A percentile compares a stretch with the other conserved stretches of the same genome.
These are phyloP conservation scores for Lipomyces chichibuensis DNA, from an alignment of 805 yeast genomes.

Conservation along the genomic window DNA sequence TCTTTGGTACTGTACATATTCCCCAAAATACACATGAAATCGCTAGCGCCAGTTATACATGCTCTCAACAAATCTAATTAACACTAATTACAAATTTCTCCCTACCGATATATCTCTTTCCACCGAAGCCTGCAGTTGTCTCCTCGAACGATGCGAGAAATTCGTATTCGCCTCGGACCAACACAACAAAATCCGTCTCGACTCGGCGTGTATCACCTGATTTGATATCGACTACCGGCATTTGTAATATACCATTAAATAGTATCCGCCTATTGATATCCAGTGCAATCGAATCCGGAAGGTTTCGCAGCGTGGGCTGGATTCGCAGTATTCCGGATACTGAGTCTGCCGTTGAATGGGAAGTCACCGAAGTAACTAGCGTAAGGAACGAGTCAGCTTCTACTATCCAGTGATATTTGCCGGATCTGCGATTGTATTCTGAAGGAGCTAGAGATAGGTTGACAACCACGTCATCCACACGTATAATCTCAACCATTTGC, in stretches of 20 bases:
- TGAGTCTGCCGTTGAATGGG: neutral
- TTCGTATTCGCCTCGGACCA: slow-evolving; percentile 80
- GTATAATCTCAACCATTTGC: slow-evolving; percentile 60
- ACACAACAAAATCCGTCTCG: slow-evolving; percentile 60
- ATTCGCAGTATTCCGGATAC: slow-evolving; percentile 26
- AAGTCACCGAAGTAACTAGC: slow-evolving; percentile 10
- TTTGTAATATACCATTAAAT: slow-evolving; percentile 73
- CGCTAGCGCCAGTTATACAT: neutral
- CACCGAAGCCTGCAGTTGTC: slow-evolving; percentile 30
- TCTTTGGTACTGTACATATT: slow-evolving; percentile 6
- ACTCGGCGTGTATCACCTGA: slow-evolving; percentile 51
- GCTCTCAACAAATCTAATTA: neutral
- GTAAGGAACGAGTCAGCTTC: slow-evolving; percentile 22
- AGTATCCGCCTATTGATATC: slow-evolving; percentile 62
- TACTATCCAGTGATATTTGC: slow-evolving; percentile 27
- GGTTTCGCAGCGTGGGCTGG: slow-evolving; percentile 29
- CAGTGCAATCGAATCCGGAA: slow-evolving; percentile 20
- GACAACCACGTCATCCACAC: slow-evolving; percentile 54
- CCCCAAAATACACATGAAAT: neutral
- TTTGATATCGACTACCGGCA: slow-evolving; percentile 48
- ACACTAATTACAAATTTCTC: slow-evolving; percentile 29
- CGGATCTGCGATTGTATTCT: slow-evolving; percentile 8
- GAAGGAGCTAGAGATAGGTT: slow-evolving; percentile 12
- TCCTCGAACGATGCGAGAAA: slow-evolving; percentile 71
- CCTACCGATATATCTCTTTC: slow-evolving; percentile 25